These are phyloP conservation scores for Lumnitzera littorea DNA, from an alignment of 345 rosid genomes.

Conservation along the genomic window DNA sequence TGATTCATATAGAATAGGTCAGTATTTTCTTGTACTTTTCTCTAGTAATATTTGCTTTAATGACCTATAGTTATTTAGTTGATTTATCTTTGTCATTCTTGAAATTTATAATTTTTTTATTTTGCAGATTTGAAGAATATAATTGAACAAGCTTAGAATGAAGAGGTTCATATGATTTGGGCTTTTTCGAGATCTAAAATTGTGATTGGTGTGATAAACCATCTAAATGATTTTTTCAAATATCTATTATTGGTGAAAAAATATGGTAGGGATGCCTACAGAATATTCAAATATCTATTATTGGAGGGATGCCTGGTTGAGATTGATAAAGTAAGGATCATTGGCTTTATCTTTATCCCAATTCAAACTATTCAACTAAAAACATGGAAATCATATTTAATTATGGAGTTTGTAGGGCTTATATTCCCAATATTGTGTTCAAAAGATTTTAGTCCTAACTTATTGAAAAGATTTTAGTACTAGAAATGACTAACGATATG, in stretches of 20 bases:
- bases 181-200: no score
- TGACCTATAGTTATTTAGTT: neutral
- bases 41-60: slow-evolving; percentile 1
- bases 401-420: no score
- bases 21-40: slow-evolving; percentile 3
- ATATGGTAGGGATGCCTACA: slow-evolving; percentile 62
- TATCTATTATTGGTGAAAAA: slow-evolving; percentile 55
- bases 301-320: slow-evolving; percentile 44
- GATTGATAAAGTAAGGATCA: slow-evolving; percentile 59
- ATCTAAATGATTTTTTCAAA: slow-evolving; percentile 8
- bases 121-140: slow-evolving; percentile 62
- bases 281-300: slow-evolving; percentile 66
- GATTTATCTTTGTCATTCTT: neutral
- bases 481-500: no score
- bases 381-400: neutral
- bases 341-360: slow-evolving; percentile 1
- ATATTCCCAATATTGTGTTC: no score
- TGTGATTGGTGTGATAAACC: neutral
- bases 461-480: no score
- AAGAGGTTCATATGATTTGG: slow-evolving; percentile 47
- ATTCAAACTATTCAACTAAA: neutral
- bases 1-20: slow-evolving; percentile 52
- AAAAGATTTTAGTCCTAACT: no score
- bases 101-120: neutral
- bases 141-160: slow-evolving; percentile 59